These are phyloP conservation scores for Durotheca rogersii DNA, from an alignment of 495 filamentous ascomycete genomes.

Conservation along the genomic window DNA sequence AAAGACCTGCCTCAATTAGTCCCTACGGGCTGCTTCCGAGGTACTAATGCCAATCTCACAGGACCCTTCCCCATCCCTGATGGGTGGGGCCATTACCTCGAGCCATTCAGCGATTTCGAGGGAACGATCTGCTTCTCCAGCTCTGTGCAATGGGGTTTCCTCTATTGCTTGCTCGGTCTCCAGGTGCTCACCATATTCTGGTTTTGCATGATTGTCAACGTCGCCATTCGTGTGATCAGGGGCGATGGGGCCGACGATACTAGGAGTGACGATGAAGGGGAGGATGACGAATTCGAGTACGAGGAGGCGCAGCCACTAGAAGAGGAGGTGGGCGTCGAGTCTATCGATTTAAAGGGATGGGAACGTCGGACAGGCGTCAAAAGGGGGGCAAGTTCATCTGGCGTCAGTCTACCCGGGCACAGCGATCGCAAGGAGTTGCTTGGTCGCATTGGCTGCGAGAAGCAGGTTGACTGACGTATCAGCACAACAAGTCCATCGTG, in stretches of 20 bases:
- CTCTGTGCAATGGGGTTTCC: constrained; percentile 70
- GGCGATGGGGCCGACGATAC: constrained; percentile 82
- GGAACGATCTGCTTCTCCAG: constrained; percentile 76
- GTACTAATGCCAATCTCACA: constrained; percentile 47
- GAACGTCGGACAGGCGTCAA: constrained; percentile 47
- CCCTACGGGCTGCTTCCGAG: constrained; percentile 68
- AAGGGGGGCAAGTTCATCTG: constrained; percentile 50
- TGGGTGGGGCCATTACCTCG: constrained; percentile 60
- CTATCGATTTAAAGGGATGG: constrained; percentile 57
- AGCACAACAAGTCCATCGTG: constrained; percentile 8
- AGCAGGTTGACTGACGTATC: constrained; percentile 51
- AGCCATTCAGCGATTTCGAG: constrained; percentile 66
- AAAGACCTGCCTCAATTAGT: constrained; percentile 64
- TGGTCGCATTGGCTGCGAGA: constrained; percentile 74
- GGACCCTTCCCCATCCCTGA: constrained; percentile 60
- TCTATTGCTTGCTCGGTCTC: constrained; percentile 72
- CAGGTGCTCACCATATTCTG: constrained; percentile 80
- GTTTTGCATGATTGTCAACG: constrained; percentile 83
- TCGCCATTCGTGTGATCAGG: constrained; percentile 72
- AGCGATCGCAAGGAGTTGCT: constrained; percentile 73
- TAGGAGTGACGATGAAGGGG: constrained; percentile 83
- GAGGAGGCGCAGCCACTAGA: constrained; percentile 55
- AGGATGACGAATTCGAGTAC: constrained; percentile 53
- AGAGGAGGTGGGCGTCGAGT: constrained; percentile 66
- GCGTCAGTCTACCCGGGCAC: constrained; percentile 65